Evolutionary conservation across 352 stramenopile genomes (phyloP).

Genomic region (Pythium scleroteichum): DNA sequence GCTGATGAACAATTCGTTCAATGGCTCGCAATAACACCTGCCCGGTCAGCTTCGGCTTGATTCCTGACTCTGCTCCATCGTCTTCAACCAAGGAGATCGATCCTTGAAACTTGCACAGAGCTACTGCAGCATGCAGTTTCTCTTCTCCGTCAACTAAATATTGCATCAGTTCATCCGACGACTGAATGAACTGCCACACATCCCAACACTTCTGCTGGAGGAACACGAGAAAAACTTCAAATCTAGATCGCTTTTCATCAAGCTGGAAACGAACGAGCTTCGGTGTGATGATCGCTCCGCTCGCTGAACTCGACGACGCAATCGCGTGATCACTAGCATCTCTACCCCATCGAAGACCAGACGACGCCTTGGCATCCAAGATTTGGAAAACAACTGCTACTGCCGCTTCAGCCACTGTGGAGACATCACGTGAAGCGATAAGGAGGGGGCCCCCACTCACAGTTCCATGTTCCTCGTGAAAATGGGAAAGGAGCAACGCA

Average conservation of each 20-base stretch:
- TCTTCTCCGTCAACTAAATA: conserved; percentile 71
- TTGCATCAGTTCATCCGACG: conserved; percentile 50
- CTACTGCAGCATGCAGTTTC: conserved; percentile 72
- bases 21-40: conserved; percentile 77
- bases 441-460: conserved; percentile 32
- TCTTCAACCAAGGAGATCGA: conserved; percentile 46
- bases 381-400: conserved; percentile 69
- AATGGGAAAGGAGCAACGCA: conserved; percentile 53
- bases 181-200: conserved; percentile 63
- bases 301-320: conserved; percentile 4
- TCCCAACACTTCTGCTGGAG: conserved; percentile 56
- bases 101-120: conserved; percentile 76
- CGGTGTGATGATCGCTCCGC: conserved; percentile 49
- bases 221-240: conserved; percentile 65
- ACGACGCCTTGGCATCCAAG: conserved; percentile 77
- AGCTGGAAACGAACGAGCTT: conserved; percentile 87
- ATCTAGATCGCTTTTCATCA: conserved; percentile 71
- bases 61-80: conserved; percentile 15
- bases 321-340: conserved; percentile 28
- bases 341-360: conserved; percentile 78
- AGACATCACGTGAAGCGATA: conserved; percentile 44
- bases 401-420: conserved; percentile 55
- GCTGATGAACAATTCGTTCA: conserved; percentile 65
- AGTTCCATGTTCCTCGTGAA: conserved; percentile 39
- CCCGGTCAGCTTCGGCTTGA: conserved; percentile 45